Conservation (phyloP, 441 rosid species). For the Pelargonium myrrhifolium region DNA sequence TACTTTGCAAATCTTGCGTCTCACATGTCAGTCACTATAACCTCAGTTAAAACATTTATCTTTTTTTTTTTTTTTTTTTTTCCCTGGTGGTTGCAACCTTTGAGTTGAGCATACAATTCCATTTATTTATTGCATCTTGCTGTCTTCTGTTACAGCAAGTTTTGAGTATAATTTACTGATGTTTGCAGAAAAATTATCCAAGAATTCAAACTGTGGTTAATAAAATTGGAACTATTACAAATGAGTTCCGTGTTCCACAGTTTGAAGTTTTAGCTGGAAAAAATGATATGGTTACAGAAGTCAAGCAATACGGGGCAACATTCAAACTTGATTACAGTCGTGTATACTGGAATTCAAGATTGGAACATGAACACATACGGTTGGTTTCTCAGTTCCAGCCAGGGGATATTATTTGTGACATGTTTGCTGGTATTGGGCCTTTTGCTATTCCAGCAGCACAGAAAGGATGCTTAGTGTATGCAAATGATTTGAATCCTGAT, state of each 20-base stretch:
- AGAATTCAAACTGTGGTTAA: conserved; percentile 79
- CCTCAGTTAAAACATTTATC: not conserved
- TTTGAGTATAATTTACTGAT: not conserved
- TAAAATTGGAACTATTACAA: conserved; percentile 73
- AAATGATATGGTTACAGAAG: conserved; percentile 71
- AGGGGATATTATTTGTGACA: conserved; percentile 81
- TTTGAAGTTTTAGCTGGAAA: conserved; percentile 91
- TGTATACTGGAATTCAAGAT: conserved; percentile 92
- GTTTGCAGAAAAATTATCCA: conserved; percentile 78
- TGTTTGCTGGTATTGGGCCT: conserved; percentile 97
- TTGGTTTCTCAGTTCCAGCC: conserved; percentile 63
- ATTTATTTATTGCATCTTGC: not conserved
- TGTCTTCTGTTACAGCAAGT: not conserved
- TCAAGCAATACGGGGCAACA: conserved; percentile 87
- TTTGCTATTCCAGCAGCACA: conserved; percentile 93
- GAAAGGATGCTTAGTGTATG: conserved; percentile 79
- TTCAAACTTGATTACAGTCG: conserved; percentile 81
- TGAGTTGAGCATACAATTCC: not conserved
- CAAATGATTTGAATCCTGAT: conserved; percentile 83
- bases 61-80: too few relatives aligned
- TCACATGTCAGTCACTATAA: not conserved
- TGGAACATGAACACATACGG: conserved; percentile 87
- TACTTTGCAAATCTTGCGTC: not conserved
- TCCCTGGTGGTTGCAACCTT: not conserved
- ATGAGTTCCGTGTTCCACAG: conserved; percentile 88